These are phyloP conservation scores for Metschnikowia kunwiensis DNA, from an alignment of 805 yeast genomes.

Conservation along the genomic window DNA sequence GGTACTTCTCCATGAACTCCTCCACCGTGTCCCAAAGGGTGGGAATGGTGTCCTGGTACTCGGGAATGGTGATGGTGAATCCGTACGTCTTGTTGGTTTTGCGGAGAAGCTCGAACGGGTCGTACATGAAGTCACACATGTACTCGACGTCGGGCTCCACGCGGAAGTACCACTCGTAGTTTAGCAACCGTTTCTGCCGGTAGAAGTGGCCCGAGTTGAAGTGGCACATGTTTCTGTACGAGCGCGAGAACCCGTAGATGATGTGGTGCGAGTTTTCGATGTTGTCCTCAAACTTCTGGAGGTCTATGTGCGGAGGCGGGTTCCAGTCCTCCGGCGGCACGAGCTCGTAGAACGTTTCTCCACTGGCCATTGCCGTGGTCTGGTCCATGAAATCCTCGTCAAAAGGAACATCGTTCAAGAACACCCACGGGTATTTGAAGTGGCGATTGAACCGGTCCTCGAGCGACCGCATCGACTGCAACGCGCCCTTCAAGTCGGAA, in stretches of 20 bases:
- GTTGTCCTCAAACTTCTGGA: conserved; percentile 24
- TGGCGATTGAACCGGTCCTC: conserved; percentile 42
- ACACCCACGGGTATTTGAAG: conserved; percentile 44
- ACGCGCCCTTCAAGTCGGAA: conserved; percentile 70
- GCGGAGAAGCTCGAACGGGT: conserved; percentile 46
- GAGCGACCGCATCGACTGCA: conserved; percentile 43
- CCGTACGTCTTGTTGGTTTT: conserved; percentile 47
- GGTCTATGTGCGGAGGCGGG: conserved; percentile 36
- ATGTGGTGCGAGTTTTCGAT: conserved; percentile 26
- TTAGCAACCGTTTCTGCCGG: conserved; percentile 40
- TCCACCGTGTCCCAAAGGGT: conserved; percentile 50
- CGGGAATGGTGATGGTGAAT: conserved; percentile 49
- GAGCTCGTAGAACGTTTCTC: conserved; percentile 39
- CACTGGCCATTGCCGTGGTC: conserved; percentile 45
- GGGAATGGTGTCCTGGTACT: conserved; percentile 51
- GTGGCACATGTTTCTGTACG: conserved; percentile 67
- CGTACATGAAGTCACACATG: conserved; percentile 56
- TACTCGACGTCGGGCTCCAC: conserved; percentile 59
- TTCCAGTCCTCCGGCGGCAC: conserved; percentile 42
- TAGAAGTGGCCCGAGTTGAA: conserved; percentile 66
- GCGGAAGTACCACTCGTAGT: conserved; percentile 57
- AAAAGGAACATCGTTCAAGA: conserved; percentile 43
- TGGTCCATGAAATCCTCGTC: conserved; percentile 39
- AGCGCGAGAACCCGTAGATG: conserved; percentile 47
- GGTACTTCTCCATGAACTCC: conserved; percentile 42